Evolutionary conservation across 495 filamentous ascomycete species (phyloP), one percentile per base, ranked within the genome.

Genomic region (Lasiosphaeria miniovina): DNA sequence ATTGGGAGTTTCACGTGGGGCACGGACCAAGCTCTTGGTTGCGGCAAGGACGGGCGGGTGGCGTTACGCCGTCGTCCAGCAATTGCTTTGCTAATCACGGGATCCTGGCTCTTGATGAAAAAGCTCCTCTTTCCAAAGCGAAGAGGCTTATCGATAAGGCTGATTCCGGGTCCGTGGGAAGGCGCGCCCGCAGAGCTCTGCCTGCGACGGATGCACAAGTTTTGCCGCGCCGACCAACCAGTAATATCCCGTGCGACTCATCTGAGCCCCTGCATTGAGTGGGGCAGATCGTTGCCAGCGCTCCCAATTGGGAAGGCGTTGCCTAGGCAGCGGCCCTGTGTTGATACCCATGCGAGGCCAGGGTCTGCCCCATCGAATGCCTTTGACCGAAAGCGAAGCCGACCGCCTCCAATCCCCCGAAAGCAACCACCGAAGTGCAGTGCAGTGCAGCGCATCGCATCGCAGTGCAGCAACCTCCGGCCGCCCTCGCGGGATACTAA

Each of bases 281-380:
- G 54, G 52, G 52, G 11, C 36, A 11, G 17, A 34, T 31, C 17
- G 17, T 33, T 38, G 49, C 4, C 34, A 32, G 12, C 34, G 9
- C 15, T 12, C 61, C 61, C 46, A 50, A 64, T 57, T 7, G 15
- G 58, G 56, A 46, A 11, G 31, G 41, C 55, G 65, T 68, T 68
- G 62, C 65, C 66, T 55, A 61, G 66, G 66, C 64, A 69, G 66
- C 66, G 64, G 41, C 15, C 14, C 38, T 58, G 33, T 64, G 58
- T 66, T 65, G 62, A 65, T 57, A 52, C 24, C 35, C 34, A 58
- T 56, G 11, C 51, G 38, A 54, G 36, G 33, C 2, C 24, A 24
- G 24, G 24, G 24, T 2, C 24, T 1, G 24, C 24, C 24, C 24
- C 24, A 24, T 2, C 24, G 24, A 24, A 24, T 24, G 24, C 24